Evolutionary conservation across 148 eudicot genomes (phyloP).

Genomic region (Chenopodium quinoa): DNA sequence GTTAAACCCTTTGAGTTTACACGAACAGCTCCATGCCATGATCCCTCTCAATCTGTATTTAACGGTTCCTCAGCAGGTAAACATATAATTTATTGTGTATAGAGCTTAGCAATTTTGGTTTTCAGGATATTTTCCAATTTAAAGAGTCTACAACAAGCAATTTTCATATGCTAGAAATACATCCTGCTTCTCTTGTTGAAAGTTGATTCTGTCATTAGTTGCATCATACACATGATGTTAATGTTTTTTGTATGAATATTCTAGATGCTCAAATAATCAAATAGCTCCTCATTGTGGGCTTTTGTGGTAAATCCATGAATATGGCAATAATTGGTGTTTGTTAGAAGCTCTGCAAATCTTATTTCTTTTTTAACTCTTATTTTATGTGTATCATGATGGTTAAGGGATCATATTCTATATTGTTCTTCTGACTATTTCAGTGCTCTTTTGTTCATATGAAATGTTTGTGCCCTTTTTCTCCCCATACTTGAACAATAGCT

Average conservation of each 20-base stretch:
- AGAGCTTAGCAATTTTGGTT: neutral
- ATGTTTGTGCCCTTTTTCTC: neutral
- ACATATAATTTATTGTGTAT: constrained; percentile 10
- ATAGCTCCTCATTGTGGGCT: neutral
- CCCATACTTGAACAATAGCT: neutral
- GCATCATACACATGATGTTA: neutral
- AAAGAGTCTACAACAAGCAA: neutral
- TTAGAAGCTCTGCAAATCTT: neutral
- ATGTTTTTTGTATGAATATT: neutral
- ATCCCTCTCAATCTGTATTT: constrained; percentile 46
- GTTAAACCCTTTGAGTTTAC: constrained; percentile 67
- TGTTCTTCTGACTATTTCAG: neutral
- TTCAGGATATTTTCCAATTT: neutral
- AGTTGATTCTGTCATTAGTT: neutral
- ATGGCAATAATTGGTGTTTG: neutral
- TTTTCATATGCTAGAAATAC: neutral
- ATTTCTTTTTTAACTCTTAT: neutral
- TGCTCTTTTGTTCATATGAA: neutral
- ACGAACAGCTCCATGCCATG: constrained; percentile 60
- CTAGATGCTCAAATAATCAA: neutral
- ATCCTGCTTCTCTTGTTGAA: neutral
- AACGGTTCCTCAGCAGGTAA: constrained; percentile 49
- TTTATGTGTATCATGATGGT: neutral
- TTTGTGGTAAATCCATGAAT: neutral
- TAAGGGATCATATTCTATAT: neutral